Base-by-base conservation (phyloP, 495 filamentous ascomycete genomes). In the Hyaloscypha variabilis region DNA sequence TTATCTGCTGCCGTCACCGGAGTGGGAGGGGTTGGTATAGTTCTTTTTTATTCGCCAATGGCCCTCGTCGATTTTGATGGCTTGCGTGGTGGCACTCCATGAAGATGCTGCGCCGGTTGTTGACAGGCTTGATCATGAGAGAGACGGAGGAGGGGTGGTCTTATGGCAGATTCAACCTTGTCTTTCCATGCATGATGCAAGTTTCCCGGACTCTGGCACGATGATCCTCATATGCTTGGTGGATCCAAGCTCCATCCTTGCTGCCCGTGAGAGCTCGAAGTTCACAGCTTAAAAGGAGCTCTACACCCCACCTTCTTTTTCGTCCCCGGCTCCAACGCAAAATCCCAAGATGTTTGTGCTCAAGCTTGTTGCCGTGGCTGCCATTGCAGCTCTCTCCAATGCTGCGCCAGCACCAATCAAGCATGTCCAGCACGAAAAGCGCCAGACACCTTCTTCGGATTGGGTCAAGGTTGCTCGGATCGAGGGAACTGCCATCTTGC, bases 391-490 rank as follows among this genome's bases (percentile, higher is more conserved):
- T 39, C 34, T 77, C n/a, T 66, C 74, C 30, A 68, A 57, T 25
- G 76, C 76, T 26, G 71, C 66, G 11, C 77, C 77, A 14, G 65
- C 73, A 30, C 60, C 76, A 5, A 62, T 71, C 51, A 77, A 73
- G 50, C 77, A 79, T 76, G 76, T 75, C 23, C 54, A 78, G 51
- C 77, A 79, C 56, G 77, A 78, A 64, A 78, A 78, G 62, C 74
- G 77, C 19, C 60, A 71, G 10, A 34, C 53, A 31, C 67, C 70
- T 10, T 50, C 69, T 19, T 62, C 69, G 29, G 76, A 79, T 58
- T 67, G 64, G 59, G 57, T 60, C 62, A 61, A 60, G 54, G 66
- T 63, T 42, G 67, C 65, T 55, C 68, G 71, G 1, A 64, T 69
- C 1, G 63, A 67, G 23, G 54, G 50, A 1, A 54, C 26, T 8